Base-by-base conservation (phyloP, 805 yeast genomes). In the Blastobotrys mokoenaii region DNA sequence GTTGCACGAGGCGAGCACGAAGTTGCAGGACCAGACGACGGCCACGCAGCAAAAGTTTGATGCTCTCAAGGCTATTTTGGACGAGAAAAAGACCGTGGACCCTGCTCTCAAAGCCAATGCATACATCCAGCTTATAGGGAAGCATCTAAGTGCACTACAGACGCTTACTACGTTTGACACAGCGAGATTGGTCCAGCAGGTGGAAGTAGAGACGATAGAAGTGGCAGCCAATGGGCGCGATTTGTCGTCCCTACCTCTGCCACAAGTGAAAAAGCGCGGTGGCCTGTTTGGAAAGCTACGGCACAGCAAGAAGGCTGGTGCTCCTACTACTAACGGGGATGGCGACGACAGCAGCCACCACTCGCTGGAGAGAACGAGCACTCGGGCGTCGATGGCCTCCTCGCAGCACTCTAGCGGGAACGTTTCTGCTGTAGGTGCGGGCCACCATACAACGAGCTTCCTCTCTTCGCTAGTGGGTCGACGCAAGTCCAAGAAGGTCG, bases 171-270 rank as follows among this genome's bases (percentile, higher is more conserved):
- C 72, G 38, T 80, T 82, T 50, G 98, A 93, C 59, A 80, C 85
- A 3, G 64, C 65, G 27, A 75, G 95, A 49, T 81, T 93, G 17
- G 71, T 72, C 35, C 75, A 82, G 10, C 95, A 88, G 58, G 97
- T 89, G 15, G 90, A 84, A 56, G 80, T 90, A 43, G 97, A 90
- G 62, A 80, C 93, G 22, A 87, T 93, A 53, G 93, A 86, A 62
- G 77, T 81, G 48, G 87, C 83, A 43, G 88, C 93, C 1, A 85
- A 82, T 1, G 89, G 80, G 46, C 71, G 75, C 54, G 67, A 64
- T 38, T 47, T 64, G 47, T 51, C 59, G n/a, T 49, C 61, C 2
- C 51, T 56, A 6, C 61, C 67, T 5, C 55, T 56, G 17, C 59
- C 59, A 44, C 60, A 58, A 17, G 49, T 58, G 7, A 60, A 80